Base-by-base conservation (phyloP, 306 rosid genomes). In the Rosa lucieae region DNA sequence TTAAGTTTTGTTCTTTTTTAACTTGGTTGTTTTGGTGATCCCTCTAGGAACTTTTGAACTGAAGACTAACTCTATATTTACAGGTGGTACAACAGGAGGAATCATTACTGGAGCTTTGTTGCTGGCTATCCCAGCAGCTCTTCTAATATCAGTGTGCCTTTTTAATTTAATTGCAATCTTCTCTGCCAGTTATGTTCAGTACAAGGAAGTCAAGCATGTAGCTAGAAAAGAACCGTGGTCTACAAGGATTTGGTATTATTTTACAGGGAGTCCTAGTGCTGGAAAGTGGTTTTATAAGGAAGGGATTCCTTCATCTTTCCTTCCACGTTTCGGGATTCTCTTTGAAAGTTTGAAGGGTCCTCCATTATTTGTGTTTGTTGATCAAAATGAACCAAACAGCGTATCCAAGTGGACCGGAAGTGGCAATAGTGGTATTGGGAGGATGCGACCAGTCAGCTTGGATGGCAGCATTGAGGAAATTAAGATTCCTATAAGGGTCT, bases 41-140 rank as follows among this genome's bases (percentile, higher is more conserved):
- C 74, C 58, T 67, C 47, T 23, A 59, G 65, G 44, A 76, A 53
- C 37, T 73, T 47, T 58, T 70, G 20, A 65, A 79, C 80, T 43
- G 48, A 40, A 82, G 65, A 35, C 67, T 77, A 35, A 80, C 26
- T 81, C 55, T 23, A 70, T 32, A 77, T 71, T 73, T 71, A 84
- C 88, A 91, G 96, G 96, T 40, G 90, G 96, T 29, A 89, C 96
- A 43, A 48, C 69, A 9, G 67, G 83, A 48, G 96, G 93, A 75
- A 83, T 89, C 46, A 87, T 91, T 52, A 83, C 77, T 1, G 93
- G 96, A 53, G 91, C 88, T 67, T 23, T 89, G 37, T 71, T 91
- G 77, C 86, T 84, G 9, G 89, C 90, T n/a, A 81, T 89, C 69
- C 91, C 96, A 2, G 85, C 82, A 35, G 93, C 90, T 53, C 86